Base-by-base conservation (phyloP, 176 grass and related monocot species). In the Oropetium thomaeum region DNA sequence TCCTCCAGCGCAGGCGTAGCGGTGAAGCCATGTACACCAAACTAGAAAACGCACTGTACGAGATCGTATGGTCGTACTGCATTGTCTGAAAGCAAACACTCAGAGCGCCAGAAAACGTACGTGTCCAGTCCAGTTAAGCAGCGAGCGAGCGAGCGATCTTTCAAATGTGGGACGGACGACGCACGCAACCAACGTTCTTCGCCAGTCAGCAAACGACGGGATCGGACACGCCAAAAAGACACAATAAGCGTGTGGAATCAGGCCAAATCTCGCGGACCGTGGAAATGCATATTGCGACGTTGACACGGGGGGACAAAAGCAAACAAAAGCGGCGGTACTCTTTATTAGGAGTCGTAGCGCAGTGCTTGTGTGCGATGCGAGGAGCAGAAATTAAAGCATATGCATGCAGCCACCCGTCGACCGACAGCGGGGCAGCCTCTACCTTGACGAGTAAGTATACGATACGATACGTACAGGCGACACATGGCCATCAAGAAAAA, bases 221-320 rank as follows among this genome's bases (percentile, higher is more conserved):
- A 43, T 27, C 22, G 13, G 13, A 17, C 39, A 4, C 23, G n/a
- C n/a, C n/a, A n/a, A n/a, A n/a, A n/a, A n/a, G n/a, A 44, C 2
- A 8, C 3, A 15, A 5, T 2, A n/a, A 31, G n/a, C 75, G 20
- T 37, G 33, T 19, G 63, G 60, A 55, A 58, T 12, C 26, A 4
- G 7, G 29, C 59, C 70, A 58, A 47, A n/a, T n/a, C n/a, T n/a
- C 29, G 49, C 44, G 22, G 29, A 44, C 28, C 58, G 58, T 72
- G 65, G 66, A 58, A 77, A 49, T 57, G n/a, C n/a, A n/a, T n/a
- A n/a, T n/a, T n/a, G 58, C 8, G 65, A 63, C 16, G 16, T 15
- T 13, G 71, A 75, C 68, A 16, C 30, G 15, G 9, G 43, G 40
- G 52, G 5, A 28, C 9, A 17, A 1, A 7, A n/a, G n/a, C n/a